phyloP scores from a whole-genome alignment of 371 early-diverging fungal genomes.

The Mortierella sp. region DNA sequence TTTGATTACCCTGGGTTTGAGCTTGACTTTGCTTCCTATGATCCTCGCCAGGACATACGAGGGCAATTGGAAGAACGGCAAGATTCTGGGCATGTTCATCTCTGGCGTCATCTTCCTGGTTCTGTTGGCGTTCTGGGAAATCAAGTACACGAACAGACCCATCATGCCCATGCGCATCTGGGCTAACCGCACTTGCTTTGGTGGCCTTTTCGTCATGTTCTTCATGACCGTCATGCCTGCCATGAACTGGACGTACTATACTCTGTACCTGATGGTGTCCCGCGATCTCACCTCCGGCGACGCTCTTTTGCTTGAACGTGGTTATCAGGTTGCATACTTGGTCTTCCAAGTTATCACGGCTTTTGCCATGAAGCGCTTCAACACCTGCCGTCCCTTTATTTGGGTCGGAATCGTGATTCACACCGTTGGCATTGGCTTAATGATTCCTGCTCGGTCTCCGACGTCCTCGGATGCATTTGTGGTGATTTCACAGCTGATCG shows the following conservation, averaged over 20 bases:
- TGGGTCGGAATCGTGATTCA: conserved; percentile 55
- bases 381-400: conserved; percentile 56
- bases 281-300: conserved; percentile 41
- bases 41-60: conserved; percentile 56
- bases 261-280: conserved; percentile 59
- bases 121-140: conserved; percentile 58
- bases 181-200: conserved; percentile 58
- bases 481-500: conserved; percentile 58
- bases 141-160: conserved; percentile 56
- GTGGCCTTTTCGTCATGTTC: conserved; percentile 57
- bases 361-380: conserved; percentile 55
- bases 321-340: conserved; percentile 57
- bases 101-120: conserved; percentile 40
- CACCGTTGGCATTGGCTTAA: conserved; percentile 59
- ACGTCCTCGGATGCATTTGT: conserved; percentile 55
- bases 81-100: conserved; percentile 47
- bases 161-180: conserved; percentile 61
- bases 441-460: conserved; percentile 61
- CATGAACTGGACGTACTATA: conserved; percentile 59
- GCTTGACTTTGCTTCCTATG: conserved; percentile 57
- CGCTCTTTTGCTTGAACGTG: conserved; percentile 56
- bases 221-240: conserved; percentile 57
- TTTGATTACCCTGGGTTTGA: conserved; percentile 55
- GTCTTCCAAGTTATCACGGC: conserved; percentile 52
- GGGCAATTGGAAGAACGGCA: conserved; percentile 57